Evolutionary conservation across 2,329 filamentous ascomycete genomes (phyloP).

Genomic region (Apiospora kogelbergensis): DNA sequence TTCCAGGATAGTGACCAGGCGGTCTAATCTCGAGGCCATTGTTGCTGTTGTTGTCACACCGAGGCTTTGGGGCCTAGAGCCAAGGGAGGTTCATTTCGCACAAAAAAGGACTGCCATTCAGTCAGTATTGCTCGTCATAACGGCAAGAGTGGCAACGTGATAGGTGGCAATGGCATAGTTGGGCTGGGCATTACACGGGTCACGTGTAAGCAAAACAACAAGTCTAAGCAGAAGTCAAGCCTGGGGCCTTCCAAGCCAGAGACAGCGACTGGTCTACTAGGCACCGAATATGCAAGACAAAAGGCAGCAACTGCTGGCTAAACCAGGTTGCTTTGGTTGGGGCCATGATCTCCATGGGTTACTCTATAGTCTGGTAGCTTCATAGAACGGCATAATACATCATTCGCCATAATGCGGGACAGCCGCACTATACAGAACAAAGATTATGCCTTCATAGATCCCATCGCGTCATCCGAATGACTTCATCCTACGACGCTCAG

Average conservation of each 20-base stretch:
- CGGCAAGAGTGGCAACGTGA: background rate
- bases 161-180: background rate
- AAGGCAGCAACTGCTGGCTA: background rate
- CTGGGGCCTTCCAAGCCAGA: background rate
- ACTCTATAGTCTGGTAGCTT: slow-evolving; percentile 4
- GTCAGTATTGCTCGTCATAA: background rate
- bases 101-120: background rate
- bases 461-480: background rate
- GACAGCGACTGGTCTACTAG: slow-evolving; percentile 2
- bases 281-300: background rate
- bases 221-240: background rate
- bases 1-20: slow-evolving; percentile 63
- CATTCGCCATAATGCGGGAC: background rate
- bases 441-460: background rate
- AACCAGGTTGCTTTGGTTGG: background rate
- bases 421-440: background rate
- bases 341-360: slow-evolving; percentile 7
- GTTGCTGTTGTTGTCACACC: slow-evolving; percentile 25
- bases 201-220: background rate
- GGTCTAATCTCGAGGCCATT: slow-evolving; percentile 54
- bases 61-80: slow-evolving; percentile 14
- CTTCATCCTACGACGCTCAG: background rate
- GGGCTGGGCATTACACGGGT: background rate
- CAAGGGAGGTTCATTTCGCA: slow-evolving; percentile 16
- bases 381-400: background rate